phyloP scores from a whole-genome alignment of 306 rosid species.

The Cucumis cinereus region DNA sequence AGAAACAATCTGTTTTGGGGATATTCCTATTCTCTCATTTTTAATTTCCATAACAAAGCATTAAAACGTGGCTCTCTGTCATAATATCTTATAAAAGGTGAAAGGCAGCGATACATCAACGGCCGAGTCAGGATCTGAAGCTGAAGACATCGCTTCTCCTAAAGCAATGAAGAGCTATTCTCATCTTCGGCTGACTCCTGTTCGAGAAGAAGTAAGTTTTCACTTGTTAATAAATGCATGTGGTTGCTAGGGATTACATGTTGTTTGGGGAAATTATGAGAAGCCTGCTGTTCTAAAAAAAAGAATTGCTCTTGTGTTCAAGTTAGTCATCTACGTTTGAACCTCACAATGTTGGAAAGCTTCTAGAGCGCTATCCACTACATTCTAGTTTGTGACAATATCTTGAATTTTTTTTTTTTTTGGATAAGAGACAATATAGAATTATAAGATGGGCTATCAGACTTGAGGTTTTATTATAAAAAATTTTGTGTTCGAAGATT shows the following conservation, averaged over 20 bases:
- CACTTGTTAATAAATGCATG: constrained; percentile 1
- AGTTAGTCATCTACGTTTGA: background rate
- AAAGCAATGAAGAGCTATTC: constrained; percentile 62
- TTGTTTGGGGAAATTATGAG: background rate
- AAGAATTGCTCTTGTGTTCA: background rate
- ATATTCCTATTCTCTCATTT: background rate
- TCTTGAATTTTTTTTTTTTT: no score
- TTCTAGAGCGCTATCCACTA: background rate
- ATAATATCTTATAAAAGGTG: constrained; percentile 33
- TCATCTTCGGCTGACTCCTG: constrained; percentile 91
- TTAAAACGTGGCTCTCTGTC: background rate
- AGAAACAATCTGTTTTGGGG: background rate
- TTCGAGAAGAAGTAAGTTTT: constrained; percentile 79
- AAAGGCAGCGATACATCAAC: constrained; percentile 94
- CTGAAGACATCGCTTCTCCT: constrained; percentile 87
- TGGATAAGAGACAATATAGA: no score
- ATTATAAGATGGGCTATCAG: background rate
- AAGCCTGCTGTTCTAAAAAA: background rate
- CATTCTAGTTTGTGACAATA: background rate
- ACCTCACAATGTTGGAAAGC: constrained; percentile 3
- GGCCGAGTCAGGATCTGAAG: constrained; percentile 97
- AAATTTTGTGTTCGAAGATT: background rate
- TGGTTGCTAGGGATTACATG: background rate
- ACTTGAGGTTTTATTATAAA: background rate
- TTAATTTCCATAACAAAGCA: background rate